Conservation (phyloP, 495 filamentous ascomycete species). For the Thozetella sp. region DNA sequence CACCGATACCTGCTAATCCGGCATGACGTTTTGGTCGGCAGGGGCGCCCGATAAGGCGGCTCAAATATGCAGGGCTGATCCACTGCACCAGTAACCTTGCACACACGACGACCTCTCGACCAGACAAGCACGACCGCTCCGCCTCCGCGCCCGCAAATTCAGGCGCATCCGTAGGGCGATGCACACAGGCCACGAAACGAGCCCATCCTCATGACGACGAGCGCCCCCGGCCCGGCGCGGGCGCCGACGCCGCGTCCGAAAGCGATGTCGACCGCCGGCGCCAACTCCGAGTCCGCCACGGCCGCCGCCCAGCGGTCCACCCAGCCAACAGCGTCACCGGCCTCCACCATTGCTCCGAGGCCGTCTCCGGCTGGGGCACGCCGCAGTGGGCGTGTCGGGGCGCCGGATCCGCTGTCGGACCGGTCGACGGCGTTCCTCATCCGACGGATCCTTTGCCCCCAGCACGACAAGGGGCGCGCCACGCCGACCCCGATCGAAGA, state of each 20-base stretch:
- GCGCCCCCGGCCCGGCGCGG: conserved; percentile 20
- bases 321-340: not conserved
- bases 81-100: not conserved
- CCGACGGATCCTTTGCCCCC: conserved; percentile 50
- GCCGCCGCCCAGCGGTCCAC: conserved; percentile 5
- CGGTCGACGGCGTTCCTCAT: conserved; percentile 51
- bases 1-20: not conserved
- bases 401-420: conserved; percentile 48
- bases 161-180: not conserved
- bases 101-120: not conserved
- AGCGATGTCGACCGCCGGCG: conserved; percentile 21
- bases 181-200: not conserved
- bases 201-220: conserved; percentile 19
- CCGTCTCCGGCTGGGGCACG: conserved; percentile 17
- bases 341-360: conserved; percentile 4
- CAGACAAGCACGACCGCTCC: not conserved
- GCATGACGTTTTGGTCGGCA: not conserved
- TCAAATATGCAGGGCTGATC: not conserved
- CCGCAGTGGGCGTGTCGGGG: conserved; percentile 24
- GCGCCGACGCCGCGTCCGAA: conserved; percentile 26
- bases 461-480: conserved; percentile 42
- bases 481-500: conserved; percentile 63
- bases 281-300: conserved; percentile 21
- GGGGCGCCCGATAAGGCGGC: not conserved
- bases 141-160: not conserved